Evolutionary conservation across 306 rosid species (phyloP).

Genomic region (Boehmeria nivea): DNA sequence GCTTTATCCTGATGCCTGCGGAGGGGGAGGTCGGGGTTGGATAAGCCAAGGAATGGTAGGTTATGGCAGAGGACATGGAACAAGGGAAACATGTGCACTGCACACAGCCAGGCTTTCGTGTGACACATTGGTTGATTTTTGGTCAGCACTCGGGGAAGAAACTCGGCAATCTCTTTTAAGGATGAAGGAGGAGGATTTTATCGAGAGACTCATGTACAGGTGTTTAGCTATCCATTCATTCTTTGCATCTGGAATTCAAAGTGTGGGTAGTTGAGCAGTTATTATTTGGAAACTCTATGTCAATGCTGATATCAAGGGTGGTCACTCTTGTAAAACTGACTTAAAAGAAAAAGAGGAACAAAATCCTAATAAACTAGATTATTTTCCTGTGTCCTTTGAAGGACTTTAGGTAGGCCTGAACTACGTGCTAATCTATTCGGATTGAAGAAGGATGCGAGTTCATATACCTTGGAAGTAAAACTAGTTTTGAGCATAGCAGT

Average conservation of each 20-base stretch:
- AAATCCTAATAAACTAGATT: background rate
- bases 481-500: background rate
- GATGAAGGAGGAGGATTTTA: constrained; percentile 99
- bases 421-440: constrained; percentile 5
- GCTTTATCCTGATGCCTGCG: constrained; percentile 99
- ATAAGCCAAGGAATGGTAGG: constrained; percentile 89
- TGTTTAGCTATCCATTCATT: constrained; percentile 38
- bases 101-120: constrained; percentile 98
- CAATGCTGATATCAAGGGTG: constrained; percentile 16
- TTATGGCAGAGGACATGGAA: constrained; percentile 94
- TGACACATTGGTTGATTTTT: constrained; percentile 91
- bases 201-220: constrained; percentile 99
- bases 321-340: constrained; percentile 21
- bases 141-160: constrained; percentile 99
- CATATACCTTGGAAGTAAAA: background rate
- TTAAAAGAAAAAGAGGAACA: constrained; percentile 13
- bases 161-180: constrained; percentile 88
- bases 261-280: constrained; percentile 13
- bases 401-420: constrained; percentile 20
- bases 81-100: constrained; percentile 93
- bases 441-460: constrained; percentile 9
- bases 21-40: constrained; percentile 99
- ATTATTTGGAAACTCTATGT: constrained; percentile 8
- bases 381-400: constrained; percentile 7
- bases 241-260: constrained; percentile 17